Conservation (phyloP, 345 rosid genomes). For the Corchorus olitorius region DNA sequence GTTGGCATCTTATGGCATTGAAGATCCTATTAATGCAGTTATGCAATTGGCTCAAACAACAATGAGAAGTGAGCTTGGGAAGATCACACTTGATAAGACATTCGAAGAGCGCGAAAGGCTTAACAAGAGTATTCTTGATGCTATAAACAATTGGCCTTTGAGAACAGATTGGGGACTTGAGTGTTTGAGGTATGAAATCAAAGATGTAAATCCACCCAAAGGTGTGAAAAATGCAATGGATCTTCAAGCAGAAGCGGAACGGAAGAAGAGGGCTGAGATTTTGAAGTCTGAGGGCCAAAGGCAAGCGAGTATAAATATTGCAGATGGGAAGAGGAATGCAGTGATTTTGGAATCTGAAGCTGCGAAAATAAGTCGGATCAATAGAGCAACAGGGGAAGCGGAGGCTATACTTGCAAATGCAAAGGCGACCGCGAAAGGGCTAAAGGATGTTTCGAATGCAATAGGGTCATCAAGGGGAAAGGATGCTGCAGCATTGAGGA, state of each 20-base stretch:
- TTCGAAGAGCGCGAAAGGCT: background rate
- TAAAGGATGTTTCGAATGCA: background rate
- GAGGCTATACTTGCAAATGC: background rate
- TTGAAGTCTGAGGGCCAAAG: background rate
- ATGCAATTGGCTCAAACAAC: constrained; percentile 7
- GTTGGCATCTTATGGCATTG: constrained; percentile 16
- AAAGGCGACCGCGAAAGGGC: background rate
- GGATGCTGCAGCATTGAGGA: background rate
- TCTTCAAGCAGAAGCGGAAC: background rate
- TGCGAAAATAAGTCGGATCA: background rate
- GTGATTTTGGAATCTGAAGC: background rate
- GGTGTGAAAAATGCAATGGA: background rate
- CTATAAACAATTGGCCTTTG: background rate
- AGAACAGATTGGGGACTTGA: background rate
- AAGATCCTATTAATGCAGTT: constrained; percentile 17
- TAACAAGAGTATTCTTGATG: constrained; percentile 3
- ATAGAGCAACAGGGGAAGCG: background rate
- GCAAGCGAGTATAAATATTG: constrained; percentile 14
- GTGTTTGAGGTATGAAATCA: background rate
- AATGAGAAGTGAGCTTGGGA: constrained; percentile 5
- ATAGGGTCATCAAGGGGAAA: background rate
- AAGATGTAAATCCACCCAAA: background rate
- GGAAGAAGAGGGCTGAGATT: background rate
- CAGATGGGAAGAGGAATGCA: background rate
- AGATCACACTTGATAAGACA: constrained; percentile 4